Base-by-base conservation (phyloP, 2,329 filamentous ascomycete species). In the Hymenoscyphus albidus region DNA sequence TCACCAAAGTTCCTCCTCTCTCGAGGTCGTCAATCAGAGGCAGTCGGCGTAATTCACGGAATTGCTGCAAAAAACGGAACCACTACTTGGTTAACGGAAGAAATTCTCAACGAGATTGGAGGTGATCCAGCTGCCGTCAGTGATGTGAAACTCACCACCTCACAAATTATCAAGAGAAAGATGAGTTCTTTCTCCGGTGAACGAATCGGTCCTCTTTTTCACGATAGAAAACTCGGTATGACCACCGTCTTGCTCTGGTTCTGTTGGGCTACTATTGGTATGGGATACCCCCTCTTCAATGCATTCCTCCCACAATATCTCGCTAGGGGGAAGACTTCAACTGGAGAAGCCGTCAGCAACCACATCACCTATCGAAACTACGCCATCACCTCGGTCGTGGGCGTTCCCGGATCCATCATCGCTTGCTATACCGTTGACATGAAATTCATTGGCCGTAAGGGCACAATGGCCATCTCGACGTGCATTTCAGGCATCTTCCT, bases 301-400 rank as follows among this genome's bases (percentile, higher is more conserved):
- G 89, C 90, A 61, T 96, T 96, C 78, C 82, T 96, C n/a, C 92
- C 92, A 0, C 90, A 95, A 70, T 95, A 95, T 73, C 85, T 96
- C 65, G 85, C 87, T 31, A 83, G 86, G 63, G 83, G 85, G 32
- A 79, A 79, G 12, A 72, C 70, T 7, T 63, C 74, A 10, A 62
- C 67, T 16, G 71, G 74, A 18, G 69, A 71, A 40, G 70, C 67
- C 39, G 71, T 83, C 62, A 80, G 81, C 3, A 74, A 76, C 65
- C 65, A 73, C 56, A 78, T 79, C 27, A 85, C 86, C 0, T 96
- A 95, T 79, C 88, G 90, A 66, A 92, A 92, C 80, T 94, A 93
- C 75, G 88, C 88, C 75, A 93, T 96, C 75, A 92, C 90, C 16
- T 90, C 89, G 51, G 79, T 92, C 44, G 84, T 88, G 58, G 91